Base-by-base conservation (phyloP, 176 grass and related monocot genomes). In the Cenchrus purpureus region DNA sequence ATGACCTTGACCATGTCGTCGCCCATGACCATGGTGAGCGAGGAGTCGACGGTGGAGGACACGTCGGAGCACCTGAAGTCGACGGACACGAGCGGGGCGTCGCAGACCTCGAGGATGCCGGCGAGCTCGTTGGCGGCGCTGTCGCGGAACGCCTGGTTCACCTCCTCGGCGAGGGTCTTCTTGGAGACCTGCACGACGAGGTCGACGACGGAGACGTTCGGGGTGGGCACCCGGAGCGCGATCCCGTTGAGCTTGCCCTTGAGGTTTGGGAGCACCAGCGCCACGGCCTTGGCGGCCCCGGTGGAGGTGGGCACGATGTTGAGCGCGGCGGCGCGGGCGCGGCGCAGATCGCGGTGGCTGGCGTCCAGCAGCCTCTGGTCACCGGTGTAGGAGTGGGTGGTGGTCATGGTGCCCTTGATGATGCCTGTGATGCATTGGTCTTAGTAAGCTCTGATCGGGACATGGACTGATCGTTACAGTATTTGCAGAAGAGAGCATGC, bases 361-460 rank as follows among this genome's bases (percentile, higher is more conserved):
- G 91, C 91, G 81, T 96, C 94, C 8, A 93, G 89, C 68, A 96
- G 86, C 78, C 91, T 85, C 86, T 96, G 94, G 89, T 96, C 94
- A 0, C 91, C 94, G 40, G 94, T 96, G 91, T 96, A 96, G 0
- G 94, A 92, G 84, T 96, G 94, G 81, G 91, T 93, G 57, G 94
- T 96, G 65, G 94, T 96, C 94, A 96, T 96, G 10, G 91, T 92
- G 7, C 94, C 94, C 91, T 96, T 96, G 83, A 96, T 91, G 89
- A 96, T 95, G 50, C 90, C 93, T 95, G 88, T 56, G 63, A 46
- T 46, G 8, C 8, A 9, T 8, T 46, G 45, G 45, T 9, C 45
- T 40, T 54, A 67, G 29, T 46, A 51, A 11, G 10, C 10, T 40
- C 49, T 10, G 6, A 17, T 60, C 80, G 4, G 34, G 48, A 49